Evolutionary conservation across 2,329 filamentous ascomycete genomes (phyloP), one percentile per base, ranked within the genome.

Genomic region (Cadophora gregata): DNA sequence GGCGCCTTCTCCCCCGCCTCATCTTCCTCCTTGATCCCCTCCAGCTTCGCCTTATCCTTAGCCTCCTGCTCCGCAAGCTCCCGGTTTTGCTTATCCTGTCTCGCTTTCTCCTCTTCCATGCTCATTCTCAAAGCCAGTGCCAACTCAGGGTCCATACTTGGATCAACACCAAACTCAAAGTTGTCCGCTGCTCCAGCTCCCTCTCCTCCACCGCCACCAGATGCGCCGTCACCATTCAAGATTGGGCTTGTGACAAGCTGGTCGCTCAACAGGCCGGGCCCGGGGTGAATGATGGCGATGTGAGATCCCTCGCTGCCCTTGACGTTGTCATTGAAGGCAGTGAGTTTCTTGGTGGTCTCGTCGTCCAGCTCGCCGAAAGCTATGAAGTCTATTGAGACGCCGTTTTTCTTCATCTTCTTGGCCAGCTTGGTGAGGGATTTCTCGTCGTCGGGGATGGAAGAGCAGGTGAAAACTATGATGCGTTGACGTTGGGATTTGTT

Each of bases 391-490:
- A 99, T 92, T 69, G 90, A 92, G 68, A 97, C 92, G 77, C 92
- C 95, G 80, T 90, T 91, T 86, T 99, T 99, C 88, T 98, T 98
- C 93, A 98, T 96, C 83, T 96, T 96, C 84, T 96, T 97, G 53
- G 96, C 94, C 33, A 99, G 86, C 77, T 93, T 92, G 69, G 94
- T 87, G 60, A 99, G 88, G 63, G 91, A 88, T 82, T 96, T 96
- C 80, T 97, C 92, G 71, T 93, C 90, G 77, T 99, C 96, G 69
- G 89, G 86, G 76, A 98, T 90, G 31, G 94, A 92, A 50, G 93
- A 97, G 86, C 96, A 99, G 70, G 94, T 91, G 80, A 99, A 97
- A 68, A 96, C 93, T 80, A 99, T 91, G 84, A 99, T 97, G 73
- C 96, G 92, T 85, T 97, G 94, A 74, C 93, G 89, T 82, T 98